phyloP scores from a whole-genome alignment of 495 filamentous ascomycete species.

The Pseudomonodictys pantanalensis region DNA sequence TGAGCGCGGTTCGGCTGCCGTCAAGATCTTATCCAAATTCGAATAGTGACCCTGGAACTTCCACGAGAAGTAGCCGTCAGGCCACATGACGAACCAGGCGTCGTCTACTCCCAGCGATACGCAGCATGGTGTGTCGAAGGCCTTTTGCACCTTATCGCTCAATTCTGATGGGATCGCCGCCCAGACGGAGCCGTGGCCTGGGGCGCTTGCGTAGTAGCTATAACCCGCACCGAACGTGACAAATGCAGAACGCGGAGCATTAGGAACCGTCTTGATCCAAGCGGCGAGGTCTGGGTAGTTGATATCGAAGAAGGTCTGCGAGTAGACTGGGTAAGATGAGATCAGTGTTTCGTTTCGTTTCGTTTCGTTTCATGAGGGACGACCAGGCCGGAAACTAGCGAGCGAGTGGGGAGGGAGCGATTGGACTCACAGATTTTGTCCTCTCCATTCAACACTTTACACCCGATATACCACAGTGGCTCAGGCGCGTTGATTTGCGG shows the following conservation, averaged over 20 bases:
- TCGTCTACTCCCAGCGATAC: constrained; percentile 30
- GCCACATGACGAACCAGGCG: constrained; percentile 36
- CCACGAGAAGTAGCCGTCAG: constrained; percentile 31
- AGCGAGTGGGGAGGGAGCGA: neutral
- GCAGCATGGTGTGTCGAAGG: constrained; percentile 26
- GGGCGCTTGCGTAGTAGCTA: constrained; percentile 26
- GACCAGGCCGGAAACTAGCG: neutral
- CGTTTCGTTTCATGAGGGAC: constrained; percentile 13
- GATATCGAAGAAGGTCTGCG: constrained; percentile 28
- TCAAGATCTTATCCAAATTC: constrained; percentile 27
- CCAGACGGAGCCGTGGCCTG: constrained; percentile 28
- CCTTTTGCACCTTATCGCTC: constrained; percentile 33
- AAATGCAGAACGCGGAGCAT: constrained; percentile 11
- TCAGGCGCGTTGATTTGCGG: constrained; percentile 19
- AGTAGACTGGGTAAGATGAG: constrained; percentile 18
- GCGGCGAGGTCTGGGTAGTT: constrained; percentile 31
- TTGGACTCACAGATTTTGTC: constrained; percentile 30
- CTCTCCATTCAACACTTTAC: constrained; percentile 26
- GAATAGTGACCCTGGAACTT: constrained; percentile 32
- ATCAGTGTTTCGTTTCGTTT: neutral
- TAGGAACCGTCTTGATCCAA: constrained; percentile 24
- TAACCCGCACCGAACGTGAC: constrained; percentile 24
- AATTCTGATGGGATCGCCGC: constrained; percentile 24
- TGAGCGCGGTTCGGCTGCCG: constrained; percentile 18
- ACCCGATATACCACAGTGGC: constrained; percentile 32